These are phyloP conservation scores for Neurospora sp. DNA, from an alignment of 2,329 filamentous ascomycete genomes.

Conservation along the genomic window DNA sequence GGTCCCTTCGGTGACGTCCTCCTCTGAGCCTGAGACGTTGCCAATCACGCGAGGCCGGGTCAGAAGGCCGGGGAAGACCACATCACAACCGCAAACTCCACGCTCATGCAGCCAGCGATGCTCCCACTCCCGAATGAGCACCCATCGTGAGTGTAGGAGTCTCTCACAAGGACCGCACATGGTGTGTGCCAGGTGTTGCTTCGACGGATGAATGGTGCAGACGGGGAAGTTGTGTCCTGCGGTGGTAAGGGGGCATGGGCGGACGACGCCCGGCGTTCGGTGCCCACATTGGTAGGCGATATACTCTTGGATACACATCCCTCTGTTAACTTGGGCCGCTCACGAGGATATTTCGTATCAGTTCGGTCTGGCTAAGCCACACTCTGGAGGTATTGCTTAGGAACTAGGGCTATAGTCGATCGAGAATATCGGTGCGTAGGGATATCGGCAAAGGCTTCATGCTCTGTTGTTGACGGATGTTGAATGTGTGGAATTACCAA, in stretches of 20 bases:
- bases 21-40: not conserved
- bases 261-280: constrained; percentile 28
- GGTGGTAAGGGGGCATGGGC: constrained; percentile 34
- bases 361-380: not conserved
- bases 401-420: not conserved
- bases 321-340: not conserved
- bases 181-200: constrained; percentile 22
- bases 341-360: not conserved
- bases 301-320: constrained; percentile 38
- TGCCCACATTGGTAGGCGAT: constrained; percentile 39
- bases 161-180: constrained; percentile 31
- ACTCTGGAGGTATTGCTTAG: not conserved
- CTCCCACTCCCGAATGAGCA: constrained; percentile 31
- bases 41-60: constrained; percentile 24
- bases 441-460: not conserved
- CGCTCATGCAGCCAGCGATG: constrained; percentile 35
- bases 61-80: constrained; percentile 26
- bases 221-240: constrained; percentile 25
- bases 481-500: not conserved
- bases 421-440: not conserved
- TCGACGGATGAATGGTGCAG: constrained; percentile 22
- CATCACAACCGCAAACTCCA: constrained; percentile 30
- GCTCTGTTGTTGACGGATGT: not conserved
- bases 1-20: not conserved
- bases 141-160: constrained; percentile 28